Conservation (phyloP, 129 eudicot species). For the Ambrosia trifida region DNA sequence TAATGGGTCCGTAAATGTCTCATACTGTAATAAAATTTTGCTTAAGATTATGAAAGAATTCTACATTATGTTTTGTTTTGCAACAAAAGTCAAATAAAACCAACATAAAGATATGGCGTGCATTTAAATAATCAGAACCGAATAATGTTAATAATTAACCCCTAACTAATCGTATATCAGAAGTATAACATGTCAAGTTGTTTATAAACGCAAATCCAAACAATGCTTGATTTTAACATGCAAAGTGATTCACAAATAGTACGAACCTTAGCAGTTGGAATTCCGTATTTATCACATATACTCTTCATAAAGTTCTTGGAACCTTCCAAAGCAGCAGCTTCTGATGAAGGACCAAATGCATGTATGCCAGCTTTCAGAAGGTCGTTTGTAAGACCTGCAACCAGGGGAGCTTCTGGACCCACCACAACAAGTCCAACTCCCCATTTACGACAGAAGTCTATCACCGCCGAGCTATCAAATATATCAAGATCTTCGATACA, state of each 20-base stretch:
- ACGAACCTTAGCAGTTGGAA: constrained; percentile 83
- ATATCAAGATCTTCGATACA: constrained; percentile 71
- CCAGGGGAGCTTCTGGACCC: constrained; percentile 94
- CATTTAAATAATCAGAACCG: background rate
- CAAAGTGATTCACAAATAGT: background rate
- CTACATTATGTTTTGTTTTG: background rate
- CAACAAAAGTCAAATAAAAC: background rate
- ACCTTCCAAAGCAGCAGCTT: constrained; percentile 96
- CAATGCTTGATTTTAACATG: background rate
- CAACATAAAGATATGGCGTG: background rate
- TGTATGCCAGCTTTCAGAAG: constrained; percentile 75
- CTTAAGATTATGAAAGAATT: background rate
- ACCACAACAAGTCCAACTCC: constrained; percentile 80
- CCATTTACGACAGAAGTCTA: constrained; percentile 69
- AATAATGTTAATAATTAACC: background rate
- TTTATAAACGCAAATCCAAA: background rate
- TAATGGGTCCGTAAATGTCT: constrained; percentile 67
- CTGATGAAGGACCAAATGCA: constrained; percentile 90
- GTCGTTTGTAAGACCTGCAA: constrained; percentile 93
- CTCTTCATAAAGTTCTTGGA: constrained; percentile 87
- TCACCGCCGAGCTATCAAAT: constrained; percentile 63
- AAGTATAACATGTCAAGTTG: background rate
- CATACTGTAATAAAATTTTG: constrained; percentile 50
- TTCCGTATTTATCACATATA: constrained; percentile 77
- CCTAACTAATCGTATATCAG: background rate